Conservation (phyloP, 768 basidiomycete genomes). For the Mycena latifolia region DNA sequence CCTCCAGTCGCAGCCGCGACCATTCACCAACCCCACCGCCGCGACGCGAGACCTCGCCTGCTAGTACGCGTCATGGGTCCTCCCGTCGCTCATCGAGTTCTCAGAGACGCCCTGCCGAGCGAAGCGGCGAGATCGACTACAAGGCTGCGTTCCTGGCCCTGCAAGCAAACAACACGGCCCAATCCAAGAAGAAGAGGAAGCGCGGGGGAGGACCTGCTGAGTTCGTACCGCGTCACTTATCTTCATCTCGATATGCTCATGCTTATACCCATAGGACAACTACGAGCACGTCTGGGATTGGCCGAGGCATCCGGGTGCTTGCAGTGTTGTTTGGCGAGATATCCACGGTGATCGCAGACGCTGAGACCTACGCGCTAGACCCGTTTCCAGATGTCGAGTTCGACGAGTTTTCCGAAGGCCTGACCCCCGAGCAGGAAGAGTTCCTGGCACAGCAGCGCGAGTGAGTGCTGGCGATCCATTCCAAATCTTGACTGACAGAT, state of each 20-base stretch:
- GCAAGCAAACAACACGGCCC: neutral
- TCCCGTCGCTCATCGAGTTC: too few relatives aligned
- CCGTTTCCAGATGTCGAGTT: slow-evolving; percentile 3
- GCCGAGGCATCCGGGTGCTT: slow-evolving; percentile 20
- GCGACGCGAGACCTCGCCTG: neutral
- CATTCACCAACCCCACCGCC: neutral
- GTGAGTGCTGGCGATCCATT: slow-evolving; percentile 3
- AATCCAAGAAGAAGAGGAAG: slow-evolving; percentile 7
- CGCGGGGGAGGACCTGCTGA: neutral
- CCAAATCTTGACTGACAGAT: neutral
- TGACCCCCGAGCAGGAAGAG: neutral
- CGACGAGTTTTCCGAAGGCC: slow-evolving; percentile 3
- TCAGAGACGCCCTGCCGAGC: neutral
- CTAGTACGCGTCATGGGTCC: neutral
- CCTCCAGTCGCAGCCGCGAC: neutral
- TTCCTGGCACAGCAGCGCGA: slow-evolving; percentile 16
- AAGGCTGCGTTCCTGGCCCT: slow-evolving; percentile 5
- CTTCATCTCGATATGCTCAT: neutral
- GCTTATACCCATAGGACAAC: neutral
- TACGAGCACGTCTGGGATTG: neutral
- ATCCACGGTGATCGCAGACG: slow-evolving; percentile 2
- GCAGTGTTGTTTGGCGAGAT: slow-evolving; percentile 23
- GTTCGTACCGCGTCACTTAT: neutral
- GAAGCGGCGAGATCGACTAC: neutral
- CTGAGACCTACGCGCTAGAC: neutral